Evolutionary conservation across 2,329 filamentous ascomycete species (phyloP), one percentile per base, ranked within the genome.

Genomic region (Colletotrichum aenigma): DNA sequence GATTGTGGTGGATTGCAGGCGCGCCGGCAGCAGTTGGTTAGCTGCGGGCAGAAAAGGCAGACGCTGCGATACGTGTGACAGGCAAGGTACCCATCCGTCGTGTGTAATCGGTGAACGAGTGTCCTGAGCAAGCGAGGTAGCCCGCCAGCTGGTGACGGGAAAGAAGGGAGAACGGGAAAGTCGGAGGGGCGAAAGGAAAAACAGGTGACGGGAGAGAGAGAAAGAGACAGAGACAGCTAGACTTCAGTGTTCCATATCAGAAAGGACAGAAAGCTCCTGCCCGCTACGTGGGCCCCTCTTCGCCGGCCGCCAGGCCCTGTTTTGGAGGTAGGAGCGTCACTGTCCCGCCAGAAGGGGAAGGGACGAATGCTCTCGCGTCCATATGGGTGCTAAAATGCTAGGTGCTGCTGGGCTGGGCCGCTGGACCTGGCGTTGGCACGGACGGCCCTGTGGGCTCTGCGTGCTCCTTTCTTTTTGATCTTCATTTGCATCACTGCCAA

Each of bases 381-480:
- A 21, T 28, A 13, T 61, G 16, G 55, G 26, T 58, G n/a, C 28
- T 36, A 21, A 21, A 34, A 34, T 64, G 61, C 61, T 64, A 36
- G 52, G 13, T 52, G 62, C 38, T 67, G 48, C 56, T 69, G 56
- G 71, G 24, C 64, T 61, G 73, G 60, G 60, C 68, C 43, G 43
- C 43, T 48, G 38, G 38, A 52, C 43, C 43, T 62, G 72, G 70
- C 58, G 58, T 76, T 69, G 70, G 74, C 74, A 74, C 74, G 74
- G 74, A 75, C 74, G 67, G 64, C 70, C 65, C 43, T 36, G 74
- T 75, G 70, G 74, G 21, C 74, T 73, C 70, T 69, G 43, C 32
- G 70, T 73, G 73, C 73, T 75, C 74, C 74, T 75, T 75, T 73
- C 73, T 75, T 75, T 72, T 72, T 55, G 32, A 76, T 76, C 74